These are phyloP conservation scores for Tephrocybe sp. DNA, from an alignment of 768 basidiomycete species.

Conservation along the genomic window DNA sequence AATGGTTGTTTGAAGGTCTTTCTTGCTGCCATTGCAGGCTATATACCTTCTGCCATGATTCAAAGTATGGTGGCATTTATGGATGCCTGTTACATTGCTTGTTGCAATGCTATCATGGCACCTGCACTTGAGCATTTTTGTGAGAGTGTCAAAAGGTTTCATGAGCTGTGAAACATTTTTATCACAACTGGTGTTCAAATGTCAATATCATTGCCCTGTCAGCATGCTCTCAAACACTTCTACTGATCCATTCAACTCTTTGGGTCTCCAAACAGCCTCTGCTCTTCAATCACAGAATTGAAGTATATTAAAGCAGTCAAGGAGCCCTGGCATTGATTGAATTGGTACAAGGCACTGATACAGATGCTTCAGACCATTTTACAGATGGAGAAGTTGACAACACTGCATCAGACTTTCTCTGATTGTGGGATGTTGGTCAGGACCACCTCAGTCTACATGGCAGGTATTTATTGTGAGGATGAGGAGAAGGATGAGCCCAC, in stretches of 20 bases:
- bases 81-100: constrained; percentile 23
- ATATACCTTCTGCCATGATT: constrained; percentile 17
- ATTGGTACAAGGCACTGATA: neutral
- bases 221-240: constrained; percentile 9
- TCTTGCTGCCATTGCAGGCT: constrained; percentile 18
- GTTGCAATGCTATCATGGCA: constrained; percentile 20
- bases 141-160: constrained; percentile 2
- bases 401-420: neutral
- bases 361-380: neutral
- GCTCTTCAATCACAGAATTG: neutral
- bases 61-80: constrained; percentile 15
- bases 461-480: neutral
- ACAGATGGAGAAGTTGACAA: neutral
- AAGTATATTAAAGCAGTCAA: neutral
- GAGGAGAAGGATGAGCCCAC: neutral
- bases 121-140: constrained; percentile 19
- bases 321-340: neutral
- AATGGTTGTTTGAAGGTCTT: constrained; percentile 11
- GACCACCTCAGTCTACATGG: neutral
- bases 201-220: constrained; percentile 9
- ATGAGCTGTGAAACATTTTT: constrained; percentile 2
- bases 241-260: neutral
- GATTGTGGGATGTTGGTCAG: neutral
- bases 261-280: neutral
- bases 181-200: constrained; percentile 2